phyloP scores from a whole-genome alignment of 1,139 yeast genomes.

The Spathaspora jeffriesii region DNA sequence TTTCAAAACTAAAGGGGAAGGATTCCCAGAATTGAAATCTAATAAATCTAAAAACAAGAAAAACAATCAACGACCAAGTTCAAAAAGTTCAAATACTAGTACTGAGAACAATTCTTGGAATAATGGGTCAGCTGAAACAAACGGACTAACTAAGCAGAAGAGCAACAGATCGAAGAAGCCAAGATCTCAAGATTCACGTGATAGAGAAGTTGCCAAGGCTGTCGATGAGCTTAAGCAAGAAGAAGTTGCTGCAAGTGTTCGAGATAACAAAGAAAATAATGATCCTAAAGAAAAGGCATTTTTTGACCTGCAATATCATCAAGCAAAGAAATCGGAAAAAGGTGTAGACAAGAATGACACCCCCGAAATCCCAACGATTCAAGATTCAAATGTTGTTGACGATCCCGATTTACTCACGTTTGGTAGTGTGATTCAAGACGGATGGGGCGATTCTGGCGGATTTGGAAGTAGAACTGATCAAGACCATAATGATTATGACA shows the following conservation, averaged over 20 bases:
- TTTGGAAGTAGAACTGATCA: neutral
- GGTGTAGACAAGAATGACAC: neutral
- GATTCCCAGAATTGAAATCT: neutral
- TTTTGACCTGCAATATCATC: neutral
- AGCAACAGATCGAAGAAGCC: neutral
- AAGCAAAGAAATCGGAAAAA: constrained; percentile 3
- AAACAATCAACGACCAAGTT: neutral
- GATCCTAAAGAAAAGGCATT: neutral
- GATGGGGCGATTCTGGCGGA: constrained; percentile 3
- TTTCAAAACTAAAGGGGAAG: neutral
- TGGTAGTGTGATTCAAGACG: constrained; percentile 6
- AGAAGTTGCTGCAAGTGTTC: neutral
- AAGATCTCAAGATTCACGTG: neutral
- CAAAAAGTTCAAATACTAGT: neutral
- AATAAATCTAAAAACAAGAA: neutral
- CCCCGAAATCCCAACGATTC: neutral
- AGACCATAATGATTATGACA: neutral
- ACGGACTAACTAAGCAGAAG: neutral
- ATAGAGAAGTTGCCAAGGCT: neutral
- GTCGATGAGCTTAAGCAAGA: neutral
- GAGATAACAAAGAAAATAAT: neutral
- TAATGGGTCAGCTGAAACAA: neutral
- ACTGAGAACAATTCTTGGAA: neutral
- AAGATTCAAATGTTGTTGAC: neutral
- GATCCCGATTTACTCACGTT: neutral